A percentile compares a stretch with the other conserved stretches of the same genome.
phyloP scores from a whole-genome alignment of 345 rosid genomes.

The Lepidium sativum region DNA sequence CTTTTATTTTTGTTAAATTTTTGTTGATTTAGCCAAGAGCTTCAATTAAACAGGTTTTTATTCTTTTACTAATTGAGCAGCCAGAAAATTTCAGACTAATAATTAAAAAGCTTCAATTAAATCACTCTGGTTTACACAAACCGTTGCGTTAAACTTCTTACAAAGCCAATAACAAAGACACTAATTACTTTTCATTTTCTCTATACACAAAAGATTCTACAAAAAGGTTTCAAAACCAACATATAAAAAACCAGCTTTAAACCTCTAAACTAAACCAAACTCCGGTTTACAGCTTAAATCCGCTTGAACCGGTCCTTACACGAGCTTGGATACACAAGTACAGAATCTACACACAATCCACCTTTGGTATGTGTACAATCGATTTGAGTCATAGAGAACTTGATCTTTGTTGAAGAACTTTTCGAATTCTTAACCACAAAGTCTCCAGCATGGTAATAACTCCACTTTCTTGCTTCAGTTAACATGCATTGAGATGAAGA shows the following conservation, averaged over 20 bases:
- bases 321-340: constrained; percentile 58
- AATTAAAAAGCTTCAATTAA: too few relatives aligned
- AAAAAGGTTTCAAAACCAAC: constrained; percentile 2
- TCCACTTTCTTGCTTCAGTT: constrained; percentile 65
- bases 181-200: too few relatives aligned
- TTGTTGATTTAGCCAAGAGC: too few relatives aligned
- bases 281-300: constrained; percentile 31
- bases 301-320: constrained; percentile 51
- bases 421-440: constrained; percentile 43
- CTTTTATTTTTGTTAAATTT: too few relatives aligned
- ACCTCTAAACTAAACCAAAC: constrained; percentile 23
- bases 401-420: constrained; percentile 37
- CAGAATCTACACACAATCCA: constrained; percentile 81
- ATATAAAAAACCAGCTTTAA: constrained; percentile 8
- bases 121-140: too few relatives aligned
- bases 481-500: constrained; percentile 64
- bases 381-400: constrained; percentile 89
- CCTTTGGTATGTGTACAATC: constrained; percentile 99
- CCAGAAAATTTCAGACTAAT: too few relatives aligned
- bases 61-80: too few relatives aligned
- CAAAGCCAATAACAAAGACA: too few relatives aligned
- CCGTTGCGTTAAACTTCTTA: too few relatives aligned
- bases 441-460: constrained; percentile 73
- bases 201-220: constrained; percentile 14
- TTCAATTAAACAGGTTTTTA: too few relatives aligned